phyloP scores from a whole-genome alignment of 345 rosid species.

The Syzygium oleosum region DNA sequence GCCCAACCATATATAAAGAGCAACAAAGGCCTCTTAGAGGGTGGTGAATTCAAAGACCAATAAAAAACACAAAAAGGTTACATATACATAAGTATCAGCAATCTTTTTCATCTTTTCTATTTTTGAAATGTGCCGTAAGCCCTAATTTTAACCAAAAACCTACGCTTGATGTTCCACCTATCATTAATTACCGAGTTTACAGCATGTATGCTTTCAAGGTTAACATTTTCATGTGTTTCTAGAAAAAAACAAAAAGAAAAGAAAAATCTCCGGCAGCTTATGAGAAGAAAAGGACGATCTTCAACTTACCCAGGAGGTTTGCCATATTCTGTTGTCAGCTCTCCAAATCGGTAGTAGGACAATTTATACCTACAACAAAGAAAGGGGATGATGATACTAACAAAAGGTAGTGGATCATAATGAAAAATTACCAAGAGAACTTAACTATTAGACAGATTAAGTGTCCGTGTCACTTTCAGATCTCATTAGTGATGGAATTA shows the following conservation, averaged over 20 bases:
- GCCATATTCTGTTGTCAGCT: conserved; percentile 86
- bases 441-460: background rate
- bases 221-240: background rate
- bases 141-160: background rate
- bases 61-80: background rate
- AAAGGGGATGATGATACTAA: background rate
- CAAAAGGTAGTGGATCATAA: background rate
- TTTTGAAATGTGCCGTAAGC: background rate
- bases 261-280: background rate
- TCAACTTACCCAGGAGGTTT: conserved; percentile 84
- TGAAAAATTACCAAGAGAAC: background rate
- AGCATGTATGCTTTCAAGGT: background rate
- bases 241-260: background rate
- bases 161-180: background rate
- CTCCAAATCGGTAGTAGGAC: conserved; percentile 94
- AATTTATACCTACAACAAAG: conserved; percentile 65
- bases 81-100: background rate
- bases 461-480: background rate
- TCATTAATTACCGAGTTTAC: background rate
- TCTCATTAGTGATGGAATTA: background rate
- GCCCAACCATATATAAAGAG: background rate
- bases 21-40: background rate
- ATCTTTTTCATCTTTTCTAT: background rate
- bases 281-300: background rate
- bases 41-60: background rate